Conservation (phyloP, 192 early-diverging fungal species). For the Coemansia guatemalensis region DNA sequence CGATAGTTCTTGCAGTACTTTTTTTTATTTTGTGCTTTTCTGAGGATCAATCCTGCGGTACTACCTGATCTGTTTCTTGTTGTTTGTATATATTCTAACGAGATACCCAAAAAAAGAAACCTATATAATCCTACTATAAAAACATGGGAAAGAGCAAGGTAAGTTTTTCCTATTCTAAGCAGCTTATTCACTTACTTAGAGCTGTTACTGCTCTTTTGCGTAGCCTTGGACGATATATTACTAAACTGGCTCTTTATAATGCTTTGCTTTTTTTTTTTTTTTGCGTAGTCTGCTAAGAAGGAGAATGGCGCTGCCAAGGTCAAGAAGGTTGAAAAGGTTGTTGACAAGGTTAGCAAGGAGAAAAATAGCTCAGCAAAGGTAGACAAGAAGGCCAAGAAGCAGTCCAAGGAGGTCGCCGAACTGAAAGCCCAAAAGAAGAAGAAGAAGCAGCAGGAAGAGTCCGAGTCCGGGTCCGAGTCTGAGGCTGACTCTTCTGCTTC, state of each 20-base stretch:
- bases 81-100: slow-evolving; percentile 16
- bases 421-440: slow-evolving; percentile 1
- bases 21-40: not conserved
- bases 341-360: slow-evolving; percentile 16
- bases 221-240: not conserved
- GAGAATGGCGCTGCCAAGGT: slow-evolving; percentile 1
- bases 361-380: slow-evolving; percentile 20
- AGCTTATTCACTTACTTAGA: not conserved
- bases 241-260: not conserved
- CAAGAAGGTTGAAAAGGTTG: not conserved
- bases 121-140: slow-evolving; percentile 9
- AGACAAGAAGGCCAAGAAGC: slow-evolving; percentile 22
- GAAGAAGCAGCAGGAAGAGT: slow-evolving; percentile 9
- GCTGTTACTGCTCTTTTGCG: not conserved
- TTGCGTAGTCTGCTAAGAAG: slow-evolving; percentile 7
- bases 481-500: slow-evolving; percentile 40
- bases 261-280: not conserved
- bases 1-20: slow-evolving; percentile 1
- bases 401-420: slow-evolving; percentile 8
- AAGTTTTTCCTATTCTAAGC: not conserved
- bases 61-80: not conserved
- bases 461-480: slow-evolving; percentile 46
- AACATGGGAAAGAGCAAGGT: slow-evolving; percentile 8
- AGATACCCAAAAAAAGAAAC: not conserved
- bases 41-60: too few relatives aligned